phyloP scores from a whole-genome alignment of 371 early-diverging fungal species.

The Mycotypha africana region DNA sequence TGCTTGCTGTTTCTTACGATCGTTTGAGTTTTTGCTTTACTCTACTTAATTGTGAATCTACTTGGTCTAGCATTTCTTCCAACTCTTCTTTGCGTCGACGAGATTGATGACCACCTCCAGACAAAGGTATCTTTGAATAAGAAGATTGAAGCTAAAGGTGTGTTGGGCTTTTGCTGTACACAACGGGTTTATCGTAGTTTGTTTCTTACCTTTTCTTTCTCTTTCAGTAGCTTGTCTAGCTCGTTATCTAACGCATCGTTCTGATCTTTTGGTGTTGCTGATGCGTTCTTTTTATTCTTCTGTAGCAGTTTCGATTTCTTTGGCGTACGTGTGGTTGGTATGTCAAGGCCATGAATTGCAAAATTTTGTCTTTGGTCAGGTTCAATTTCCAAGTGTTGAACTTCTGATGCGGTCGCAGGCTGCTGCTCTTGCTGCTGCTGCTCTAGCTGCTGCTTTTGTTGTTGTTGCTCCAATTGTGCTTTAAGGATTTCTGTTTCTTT shows the following conservation, averaged over 20 bases:
- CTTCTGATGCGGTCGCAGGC: no score
- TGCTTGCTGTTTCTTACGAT: no score
- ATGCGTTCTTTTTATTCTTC: no score
- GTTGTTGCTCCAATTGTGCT: no score
- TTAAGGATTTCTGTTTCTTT: no score
- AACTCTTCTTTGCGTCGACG: constrained; percentile 44
- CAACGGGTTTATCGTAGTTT: background rate
- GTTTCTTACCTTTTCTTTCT: constrained; percentile 15
- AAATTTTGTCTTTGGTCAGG: no score
- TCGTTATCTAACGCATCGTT: constrained; percentile 13
- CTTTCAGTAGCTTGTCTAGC: constrained; percentile 10
- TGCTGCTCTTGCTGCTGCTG: no score
- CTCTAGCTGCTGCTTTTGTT: no score
- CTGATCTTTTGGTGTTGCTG: background rate
- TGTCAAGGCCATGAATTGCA: no score
- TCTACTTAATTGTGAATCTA: constrained; percentile 44
- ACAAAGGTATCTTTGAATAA: constrained; percentile 43
- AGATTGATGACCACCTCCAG: constrained; percentile 40
- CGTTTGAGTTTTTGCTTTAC: constrained; percentile 26
- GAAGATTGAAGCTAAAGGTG: constrained; percentile 38
- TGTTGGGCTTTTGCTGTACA: background rate
- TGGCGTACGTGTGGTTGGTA: no score
- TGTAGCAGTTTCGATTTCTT: no score
- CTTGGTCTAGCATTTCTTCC: constrained; percentile 44
- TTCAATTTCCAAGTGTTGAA: no score